These are phyloP conservation scores for Firmiana major DNA, from an alignment of 345 rosid species.

Conservation along the genomic window DNA sequence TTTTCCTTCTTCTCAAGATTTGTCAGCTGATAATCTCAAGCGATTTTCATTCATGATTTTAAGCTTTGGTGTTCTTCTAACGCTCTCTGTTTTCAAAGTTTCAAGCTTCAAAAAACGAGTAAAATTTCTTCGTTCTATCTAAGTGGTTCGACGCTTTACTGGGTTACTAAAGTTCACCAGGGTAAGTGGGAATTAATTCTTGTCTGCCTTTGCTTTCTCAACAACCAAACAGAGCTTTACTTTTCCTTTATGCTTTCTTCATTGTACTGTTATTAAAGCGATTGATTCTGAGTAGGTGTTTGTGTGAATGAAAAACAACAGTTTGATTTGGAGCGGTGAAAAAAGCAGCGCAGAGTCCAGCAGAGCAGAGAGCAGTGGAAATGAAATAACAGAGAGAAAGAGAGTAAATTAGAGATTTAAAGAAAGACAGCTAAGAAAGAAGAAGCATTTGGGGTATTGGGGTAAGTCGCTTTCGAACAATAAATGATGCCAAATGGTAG, in stretches of 20 bases:
- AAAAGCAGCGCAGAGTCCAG: background rate
- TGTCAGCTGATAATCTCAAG: background rate
- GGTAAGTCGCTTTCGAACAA: conserved; percentile 54
- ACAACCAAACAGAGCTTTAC: conserved; percentile 27
- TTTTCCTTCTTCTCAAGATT: background rate
- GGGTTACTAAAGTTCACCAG: background rate
- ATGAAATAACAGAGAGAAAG: background rate
- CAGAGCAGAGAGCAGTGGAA: background rate
- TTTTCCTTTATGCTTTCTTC: conserved; percentile 4
- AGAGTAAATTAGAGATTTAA: background rate
- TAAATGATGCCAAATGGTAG: conserved; percentile 27
- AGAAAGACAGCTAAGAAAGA: conserved; percentile 30
- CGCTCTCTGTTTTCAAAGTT: background rate
- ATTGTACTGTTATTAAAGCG: background rate
- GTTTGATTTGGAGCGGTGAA: background rate
- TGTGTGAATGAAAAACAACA: background rate
- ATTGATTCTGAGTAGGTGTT: background rate
- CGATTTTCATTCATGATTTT: conserved; percentile 2
- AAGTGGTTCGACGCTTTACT: background rate
- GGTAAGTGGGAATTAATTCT: background rate
- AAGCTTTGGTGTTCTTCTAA: background rate
- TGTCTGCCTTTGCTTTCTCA: conserved; percentile 20
- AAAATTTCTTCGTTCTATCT: background rate
- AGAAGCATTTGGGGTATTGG: conserved; percentile 10
- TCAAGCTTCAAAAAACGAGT: conserved; percentile 1